Evolutionary conservation across 345 rosid genomes (phyloP).

Genomic region (Acer saccharum): DNA sequence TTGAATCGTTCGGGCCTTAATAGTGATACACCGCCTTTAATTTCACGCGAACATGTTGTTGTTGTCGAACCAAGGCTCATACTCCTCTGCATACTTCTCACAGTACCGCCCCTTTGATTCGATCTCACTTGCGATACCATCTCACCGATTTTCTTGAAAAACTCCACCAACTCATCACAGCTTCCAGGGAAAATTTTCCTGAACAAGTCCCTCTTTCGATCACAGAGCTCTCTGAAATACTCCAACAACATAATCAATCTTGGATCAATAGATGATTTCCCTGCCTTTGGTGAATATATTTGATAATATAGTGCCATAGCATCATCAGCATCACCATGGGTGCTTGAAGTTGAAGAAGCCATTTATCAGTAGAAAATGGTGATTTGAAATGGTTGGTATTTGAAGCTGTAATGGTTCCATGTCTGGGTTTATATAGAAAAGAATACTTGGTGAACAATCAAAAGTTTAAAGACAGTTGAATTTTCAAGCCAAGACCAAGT

Average conservation of each 20-base stretch:
- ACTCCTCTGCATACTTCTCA: conserved; percentile 34
- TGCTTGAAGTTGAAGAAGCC: background rate
- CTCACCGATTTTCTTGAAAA: conserved; percentile 22
- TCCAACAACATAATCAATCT: conserved; percentile 32
- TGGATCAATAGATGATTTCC: conserved; percentile 30
- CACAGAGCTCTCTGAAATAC: conserved; percentile 38
- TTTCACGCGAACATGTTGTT: background rate
- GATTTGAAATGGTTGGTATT: background rate
- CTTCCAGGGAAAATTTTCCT: conserved; percentile 34
- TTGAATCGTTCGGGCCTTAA: conserved; percentile 42
- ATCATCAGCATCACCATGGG: background rate
- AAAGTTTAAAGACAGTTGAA: background rate
- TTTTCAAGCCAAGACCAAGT: background rate
- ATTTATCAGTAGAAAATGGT: background rate
- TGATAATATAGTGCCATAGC: background rate
- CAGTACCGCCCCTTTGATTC: background rate
- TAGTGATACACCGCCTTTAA: conserved; percentile 15
- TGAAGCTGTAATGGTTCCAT: background rate
- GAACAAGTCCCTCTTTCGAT: conserved; percentile 36
- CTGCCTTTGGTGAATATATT: background rate
- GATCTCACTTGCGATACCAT: background rate
- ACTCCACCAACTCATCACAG: conserved; percentile 25
- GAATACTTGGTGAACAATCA: background rate
- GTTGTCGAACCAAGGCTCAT: conserved; percentile 39
- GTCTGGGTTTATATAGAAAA: background rate